Base-by-base conservation (phyloP, 495 filamentous ascomycete genomes). In the Hypomontagnella submonticulosa region DNA sequence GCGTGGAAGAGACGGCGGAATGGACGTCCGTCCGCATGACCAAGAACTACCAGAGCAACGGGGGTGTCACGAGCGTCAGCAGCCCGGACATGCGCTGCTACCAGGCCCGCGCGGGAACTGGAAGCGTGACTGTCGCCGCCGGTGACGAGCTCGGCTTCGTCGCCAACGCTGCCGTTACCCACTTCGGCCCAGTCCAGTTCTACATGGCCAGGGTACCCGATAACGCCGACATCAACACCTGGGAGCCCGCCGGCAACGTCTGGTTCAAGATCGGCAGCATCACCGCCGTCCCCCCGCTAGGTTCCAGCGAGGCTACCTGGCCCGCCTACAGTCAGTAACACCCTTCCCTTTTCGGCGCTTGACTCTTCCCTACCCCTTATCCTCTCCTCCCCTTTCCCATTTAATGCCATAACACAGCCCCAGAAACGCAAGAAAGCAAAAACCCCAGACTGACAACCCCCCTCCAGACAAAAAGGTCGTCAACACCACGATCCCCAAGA, bases 171-270 rank as follows among this genome's bases (percentile, higher is more conserved):
- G 71, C 66, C n/a, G 74, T 82, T 13, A 75, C 71, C 13, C 80
- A 83, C 64, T 78, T 77, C 40, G 80, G 81, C 5, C 80, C 81
- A 3, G 73, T 82, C 53, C 73, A 72, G 65, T 81, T 78, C 54
- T 82, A 83, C 71, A 82, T 83, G 79, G 82, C 81, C 4, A 71
- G 74, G 16, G 80, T 79, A 1, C 81, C 81, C 34, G 77, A 77
- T 8, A 51, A 56, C 13, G 67, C 65, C 10, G 71, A 79, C 41
- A 66, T 80, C 63, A 75, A 77, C 60, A 75, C 72, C 8, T 84
- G 78, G 77, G 81, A 83, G n/a, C 73, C 74, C 1, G 57, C 72
- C 0, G 80, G 81, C 0, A 74, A 77, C 33, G 79, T 83, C 1
- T 83, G 80, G 82, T 83, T 83, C 67, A 83, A 83, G 70, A 75